Evolutionary conservation across 768 basidiomycete species (phyloP), one percentile per base, ranked within the genome.

Genomic region (Rhodocollybia butyracea): DNA sequence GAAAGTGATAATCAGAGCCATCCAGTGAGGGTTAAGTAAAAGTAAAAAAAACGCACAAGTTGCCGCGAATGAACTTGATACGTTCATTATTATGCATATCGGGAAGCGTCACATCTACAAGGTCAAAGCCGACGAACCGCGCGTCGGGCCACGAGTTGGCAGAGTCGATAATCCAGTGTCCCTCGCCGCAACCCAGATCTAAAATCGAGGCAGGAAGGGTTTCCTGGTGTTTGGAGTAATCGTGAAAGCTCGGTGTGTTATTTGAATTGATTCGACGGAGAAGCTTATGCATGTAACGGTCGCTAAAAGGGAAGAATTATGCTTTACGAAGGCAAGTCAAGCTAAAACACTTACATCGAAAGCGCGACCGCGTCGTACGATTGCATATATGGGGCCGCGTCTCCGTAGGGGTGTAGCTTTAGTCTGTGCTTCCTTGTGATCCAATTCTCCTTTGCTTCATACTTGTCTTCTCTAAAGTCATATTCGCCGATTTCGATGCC

Each of bases 121-220:
- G 67, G 64, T 91, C 88, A 30, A 91, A 73, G 2, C 85, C 89
- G 7, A 79, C 81, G 48, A 91, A 76, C 10, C 75, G 73, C 19
- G 84, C 76, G 39, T 69, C 62, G 21, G 74, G 79, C 90, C 90
- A 93, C n/a, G 68, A 63, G 21, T 64, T 71, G 3, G 86, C 81
- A 3, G 89, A 84, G 46, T 84, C 74, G 0, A 82, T 56, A 5
- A 84, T 73, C 91, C 91, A 93, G 46, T 78, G 64, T 0, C 89
- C 89, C 45, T 78, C 60, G 11, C 91, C 90, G 65, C 89, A 91
- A 2, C 91, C 91, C 12, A 93, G 68, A 62, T 92, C 90, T 6
- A 93, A 76, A 22, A 86, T 83, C 12, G 73, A 70, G 1, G 68
- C 64, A 1, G 88, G 85, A 0, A 76, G 73, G n/a, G 68, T 69